These are phyloP conservation scores for Ascobolus immersus DNA, from an alignment of 495 filamentous ascomycete species.

Conservation along the genomic window DNA sequence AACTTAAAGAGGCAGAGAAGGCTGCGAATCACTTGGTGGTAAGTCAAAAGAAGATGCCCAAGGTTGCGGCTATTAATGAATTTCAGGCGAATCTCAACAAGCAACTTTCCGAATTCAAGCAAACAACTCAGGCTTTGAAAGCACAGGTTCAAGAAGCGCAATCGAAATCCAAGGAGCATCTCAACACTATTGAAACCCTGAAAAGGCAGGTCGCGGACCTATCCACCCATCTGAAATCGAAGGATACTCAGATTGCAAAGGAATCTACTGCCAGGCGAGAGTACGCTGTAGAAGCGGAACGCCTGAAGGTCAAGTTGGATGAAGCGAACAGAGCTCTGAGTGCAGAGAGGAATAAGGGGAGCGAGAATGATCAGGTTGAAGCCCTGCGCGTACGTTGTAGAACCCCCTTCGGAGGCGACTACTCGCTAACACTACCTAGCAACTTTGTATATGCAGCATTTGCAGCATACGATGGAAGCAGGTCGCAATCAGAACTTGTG, in stretches of 20 bases:
- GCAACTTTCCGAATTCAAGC: constrained; percentile 56
- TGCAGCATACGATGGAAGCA: constrained; percentile 83
- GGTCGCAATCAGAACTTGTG: constrained; percentile 72
- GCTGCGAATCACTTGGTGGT: constrained; percentile 15
- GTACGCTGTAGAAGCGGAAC: constrained; percentile 16
- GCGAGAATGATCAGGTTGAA: constrained; percentile 15
- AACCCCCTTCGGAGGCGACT: neutral
- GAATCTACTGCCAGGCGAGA: constrained; percentile 13
- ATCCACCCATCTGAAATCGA: constrained; percentile 39
- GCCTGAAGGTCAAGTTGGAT: constrained; percentile 15
- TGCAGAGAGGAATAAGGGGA: constrained; percentile 13
- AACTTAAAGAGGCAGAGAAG: constrained; percentile 69
- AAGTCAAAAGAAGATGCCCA: constrained; percentile 11
- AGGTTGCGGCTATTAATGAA: constrained; percentile 22
- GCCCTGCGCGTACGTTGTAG: constrained; percentile 12
- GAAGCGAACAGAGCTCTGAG: constrained; percentile 13
- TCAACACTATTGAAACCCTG: constrained; percentile 40
- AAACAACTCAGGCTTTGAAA: constrained; percentile 38
- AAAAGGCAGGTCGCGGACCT: constrained; percentile 54
- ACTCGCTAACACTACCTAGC: constrained; percentile 19
- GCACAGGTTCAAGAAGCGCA: constrained; percentile 47
- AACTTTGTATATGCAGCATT: constrained; percentile 54
- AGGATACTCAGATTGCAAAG: constrained; percentile 32
- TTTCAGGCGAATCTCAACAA: constrained; percentile 71
- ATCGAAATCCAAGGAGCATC: constrained; percentile 38